A percentile compares a stretch with the other conserved stretches of the same genome.
Conservation (phyloP, 2,329 filamentous ascomycete genomes). For the Reticulascus tulasneorum region DNA sequence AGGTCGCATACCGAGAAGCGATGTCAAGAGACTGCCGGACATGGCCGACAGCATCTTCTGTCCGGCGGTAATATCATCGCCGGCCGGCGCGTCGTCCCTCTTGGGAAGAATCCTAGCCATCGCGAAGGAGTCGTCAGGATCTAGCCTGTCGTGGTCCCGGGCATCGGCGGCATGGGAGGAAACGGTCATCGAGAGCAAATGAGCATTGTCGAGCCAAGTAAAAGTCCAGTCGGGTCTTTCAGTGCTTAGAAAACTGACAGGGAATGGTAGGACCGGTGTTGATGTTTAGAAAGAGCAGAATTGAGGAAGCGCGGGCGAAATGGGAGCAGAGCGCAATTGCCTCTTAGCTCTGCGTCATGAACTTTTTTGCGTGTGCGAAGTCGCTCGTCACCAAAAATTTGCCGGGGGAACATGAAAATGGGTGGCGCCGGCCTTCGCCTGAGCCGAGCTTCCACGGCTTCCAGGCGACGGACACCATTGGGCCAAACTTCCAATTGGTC, state of each 20-base stretch:
- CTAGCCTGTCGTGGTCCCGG: conserved; percentile 24
- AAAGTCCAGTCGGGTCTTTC: conserved; percentile 6
- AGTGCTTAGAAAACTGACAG: conserved; percentile 4
- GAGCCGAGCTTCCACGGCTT: conserved; percentile 7
- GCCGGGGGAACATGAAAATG: conserved; percentile 14
- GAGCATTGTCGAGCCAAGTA: conserved; percentile 10
- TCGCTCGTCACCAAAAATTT: conserved; percentile 13
- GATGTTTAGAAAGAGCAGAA: background rate
- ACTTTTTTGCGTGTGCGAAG: too few species aligned
- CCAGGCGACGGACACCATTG: too few species aligned
- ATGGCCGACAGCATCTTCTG: conserved; percentile 97
- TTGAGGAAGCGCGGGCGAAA: conserved; percentile 2
- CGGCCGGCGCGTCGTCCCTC: conserved; percentile 12
- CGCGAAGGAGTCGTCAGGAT: conserved; percentile 22
- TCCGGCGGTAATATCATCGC: conserved; percentile 66
- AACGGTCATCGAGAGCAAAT: conserved; percentile 11
- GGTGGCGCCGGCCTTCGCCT: conserved; percentile 11
- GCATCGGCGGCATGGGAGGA: conserved; percentile 8
- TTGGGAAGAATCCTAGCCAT: conserved; percentile 23
- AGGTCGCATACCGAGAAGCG: conserved; percentile 67
- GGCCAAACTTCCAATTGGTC: too few species aligned
- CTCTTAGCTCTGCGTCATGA: conserved; percentile 12
- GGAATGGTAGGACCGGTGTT: background rate
- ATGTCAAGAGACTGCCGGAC: conserved; percentile 84
- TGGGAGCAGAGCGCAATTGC: conserved; percentile 5